phyloP scores from a whole-genome alignment of 192 early-diverging fungal genomes.

The Pecoramyces ruminantium region DNA sequence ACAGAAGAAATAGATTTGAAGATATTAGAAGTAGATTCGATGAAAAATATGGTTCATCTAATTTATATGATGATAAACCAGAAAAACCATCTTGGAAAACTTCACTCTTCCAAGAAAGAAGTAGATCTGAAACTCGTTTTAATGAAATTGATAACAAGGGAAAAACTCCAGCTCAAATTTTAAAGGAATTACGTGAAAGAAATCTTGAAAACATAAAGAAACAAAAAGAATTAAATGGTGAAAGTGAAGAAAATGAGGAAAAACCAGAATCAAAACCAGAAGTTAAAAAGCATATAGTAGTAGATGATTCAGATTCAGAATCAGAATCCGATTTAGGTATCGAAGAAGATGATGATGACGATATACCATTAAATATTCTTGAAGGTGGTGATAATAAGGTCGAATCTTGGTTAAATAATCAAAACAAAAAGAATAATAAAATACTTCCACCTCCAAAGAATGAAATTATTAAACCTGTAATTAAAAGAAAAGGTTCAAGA shows the following conservation, averaged over 20 bases:
- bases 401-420: not conserved
- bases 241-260: not conserved
- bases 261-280: not conserved
- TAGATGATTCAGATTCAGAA: not conserved
- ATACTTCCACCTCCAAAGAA: too few species aligned
- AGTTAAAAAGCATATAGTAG: not conserved
- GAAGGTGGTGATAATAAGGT: not conserved
- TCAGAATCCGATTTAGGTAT: not conserved
- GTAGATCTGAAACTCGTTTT: not conserved
- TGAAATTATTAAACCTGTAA: not conserved
- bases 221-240: not conserved
- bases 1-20: not conserved
- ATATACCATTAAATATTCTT: not conserved
- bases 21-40: not conserved
- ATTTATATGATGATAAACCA: not conserved
- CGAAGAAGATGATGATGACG: not conserved
- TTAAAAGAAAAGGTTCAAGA: not conserved
- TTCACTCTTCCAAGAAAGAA: not conserved
- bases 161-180: not conserved
- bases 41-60: not conserved
- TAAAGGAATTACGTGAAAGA: not conserved
- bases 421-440: not conserved
- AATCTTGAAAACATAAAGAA: not conserved
- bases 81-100: not conserved
- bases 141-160: not conserved